Conservation (phyloP, 1,139 yeast genomes). For the Yamadazyma diddensiae region DNA sequence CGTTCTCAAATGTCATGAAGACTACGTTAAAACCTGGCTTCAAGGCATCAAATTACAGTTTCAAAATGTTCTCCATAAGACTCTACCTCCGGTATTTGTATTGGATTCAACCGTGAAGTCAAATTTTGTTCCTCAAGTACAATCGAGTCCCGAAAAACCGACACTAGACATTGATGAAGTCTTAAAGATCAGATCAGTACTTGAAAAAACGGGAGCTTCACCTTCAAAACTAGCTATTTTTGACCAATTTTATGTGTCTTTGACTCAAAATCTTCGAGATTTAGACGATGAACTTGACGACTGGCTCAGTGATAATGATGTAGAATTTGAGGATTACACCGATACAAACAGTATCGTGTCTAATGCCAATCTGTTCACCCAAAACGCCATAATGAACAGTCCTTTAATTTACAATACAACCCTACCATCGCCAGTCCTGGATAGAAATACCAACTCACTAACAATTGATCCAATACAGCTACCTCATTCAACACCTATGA, state of each 20-base stretch:
- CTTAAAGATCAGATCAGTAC: not conserved
- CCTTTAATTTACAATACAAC: not conserved
- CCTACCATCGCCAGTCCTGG: too few species aligned
- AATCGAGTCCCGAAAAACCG: not conserved
- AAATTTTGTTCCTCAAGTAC: not conserved
- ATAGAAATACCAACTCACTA: too few species aligned
- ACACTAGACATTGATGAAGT: not conserved
- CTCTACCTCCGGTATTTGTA: not conserved
- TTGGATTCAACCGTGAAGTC: not conserved
- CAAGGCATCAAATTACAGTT: conserved; percentile 1
- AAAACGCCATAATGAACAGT: not conserved
- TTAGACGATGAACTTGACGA: conserved; percentile 7
- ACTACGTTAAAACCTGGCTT: conserved; percentile 4
- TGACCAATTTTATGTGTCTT: conserved; percentile 9
- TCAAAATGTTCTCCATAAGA: not conserved
- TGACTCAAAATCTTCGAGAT: conserved; percentile 6
- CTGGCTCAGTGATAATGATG: conserved; percentile 1
- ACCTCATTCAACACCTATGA: too few species aligned
- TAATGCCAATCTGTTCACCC: not conserved
- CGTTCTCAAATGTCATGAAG: conserved; percentile 7
- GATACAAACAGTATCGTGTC: conserved; percentile 1
- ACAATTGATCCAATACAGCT: too few species aligned
- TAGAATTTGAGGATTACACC: not conserved
- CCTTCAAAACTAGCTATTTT: conserved; percentile 3
- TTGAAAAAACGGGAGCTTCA: not conserved